phyloP scores from a whole-genome alignment of 352 stramenopile species.

The Pythium aristosporum region DNA sequence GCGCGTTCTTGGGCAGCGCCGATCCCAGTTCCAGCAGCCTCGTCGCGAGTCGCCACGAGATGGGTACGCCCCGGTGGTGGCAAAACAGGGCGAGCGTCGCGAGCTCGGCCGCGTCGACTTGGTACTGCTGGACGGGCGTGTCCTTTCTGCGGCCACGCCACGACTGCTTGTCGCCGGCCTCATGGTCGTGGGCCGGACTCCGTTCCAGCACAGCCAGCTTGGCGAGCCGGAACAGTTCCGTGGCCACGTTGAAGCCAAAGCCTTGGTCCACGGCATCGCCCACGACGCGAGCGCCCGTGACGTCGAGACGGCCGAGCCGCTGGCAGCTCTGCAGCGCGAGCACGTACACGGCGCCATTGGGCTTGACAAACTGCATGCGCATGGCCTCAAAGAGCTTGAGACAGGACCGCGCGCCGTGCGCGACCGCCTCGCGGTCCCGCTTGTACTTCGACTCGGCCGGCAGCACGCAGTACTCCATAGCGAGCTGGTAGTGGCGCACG shows the following conservation, averaged over 20 bases:
- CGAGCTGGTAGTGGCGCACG: slow-evolving; percentile 61
- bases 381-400: slow-evolving; percentile 77
- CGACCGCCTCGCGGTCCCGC: slow-evolving; percentile 20
- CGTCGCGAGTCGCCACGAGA: slow-evolving; percentile 36
- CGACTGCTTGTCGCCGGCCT: slow-evolving; percentile 3
- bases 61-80: slow-evolving; percentile 48
- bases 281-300: slow-evolving; percentile 46
- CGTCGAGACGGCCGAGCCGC: slow-evolving; percentile 48
- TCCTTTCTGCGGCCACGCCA: slow-evolving; percentile 23
- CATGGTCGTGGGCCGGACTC: not conserved
- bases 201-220: slow-evolving; percentile 22
- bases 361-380: slow-evolving; percentile 71
- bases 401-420: slow-evolving; percentile 38
- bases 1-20: slow-evolving; percentile 34
- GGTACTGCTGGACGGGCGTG: not conserved
- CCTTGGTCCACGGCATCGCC: slow-evolving; percentile 53
- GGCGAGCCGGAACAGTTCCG: slow-evolving; percentile 29
- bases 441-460: slow-evolving; percentile 15
- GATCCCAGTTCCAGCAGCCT: slow-evolving; percentile 45
- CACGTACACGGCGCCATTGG: slow-evolving; percentile 71
- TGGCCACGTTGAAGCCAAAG: slow-evolving; percentile 32
- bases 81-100: slow-evolving; percentile 53
- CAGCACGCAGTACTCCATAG: slow-evolving; percentile 63
- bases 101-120: slow-evolving; percentile 46
- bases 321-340: slow-evolving; percentile 66